phyloP scores from a whole-genome alignment of 306 rosid genomes.

The Prunus salicina region DNA sequence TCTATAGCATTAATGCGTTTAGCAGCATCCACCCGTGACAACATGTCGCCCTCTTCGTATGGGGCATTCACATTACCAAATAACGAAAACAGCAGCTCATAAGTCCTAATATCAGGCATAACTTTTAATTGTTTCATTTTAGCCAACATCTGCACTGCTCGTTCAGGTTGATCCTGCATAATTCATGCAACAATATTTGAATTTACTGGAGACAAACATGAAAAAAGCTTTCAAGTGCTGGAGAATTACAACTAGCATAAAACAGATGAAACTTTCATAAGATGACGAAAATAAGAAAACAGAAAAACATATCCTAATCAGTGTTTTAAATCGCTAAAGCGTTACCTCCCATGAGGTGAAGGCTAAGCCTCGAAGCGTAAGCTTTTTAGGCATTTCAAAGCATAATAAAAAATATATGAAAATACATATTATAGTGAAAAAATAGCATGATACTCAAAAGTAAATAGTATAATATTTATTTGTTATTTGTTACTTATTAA shows the following conservation, averaged over 20 bases:
- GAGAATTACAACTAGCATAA: neutral
- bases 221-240: constrained; percentile 1
- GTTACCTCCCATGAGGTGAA: no score
- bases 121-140: constrained; percentile 63
- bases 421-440: no score
- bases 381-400: no score
- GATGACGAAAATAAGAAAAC: neutral
- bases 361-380: no score
- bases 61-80: constrained; percentile 78
- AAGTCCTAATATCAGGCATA: constrained; percentile 68
- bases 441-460: no score
- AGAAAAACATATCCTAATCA: constrained; percentile 3
- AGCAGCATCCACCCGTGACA: constrained; percentile 58
- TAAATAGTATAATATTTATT: no score
- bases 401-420: no score
- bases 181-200: constrained; percentile 20
- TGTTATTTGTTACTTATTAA: no score
- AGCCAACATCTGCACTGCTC: constrained; percentile 60
- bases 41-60: constrained; percentile 57
- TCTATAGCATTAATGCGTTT: constrained; percentile 72
- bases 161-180: constrained; percentile 79
- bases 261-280: neutral
- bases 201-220: constrained; percentile 17
- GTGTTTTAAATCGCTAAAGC: neutral
- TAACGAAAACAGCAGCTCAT: constrained; percentile 66